A percentile compares a stretch with the other conserved stretches of the same genome.
Evolutionary conservation across 1,284 basidiomycete species (phyloP).

Genomic region (Volvariella surrecta): DNA sequence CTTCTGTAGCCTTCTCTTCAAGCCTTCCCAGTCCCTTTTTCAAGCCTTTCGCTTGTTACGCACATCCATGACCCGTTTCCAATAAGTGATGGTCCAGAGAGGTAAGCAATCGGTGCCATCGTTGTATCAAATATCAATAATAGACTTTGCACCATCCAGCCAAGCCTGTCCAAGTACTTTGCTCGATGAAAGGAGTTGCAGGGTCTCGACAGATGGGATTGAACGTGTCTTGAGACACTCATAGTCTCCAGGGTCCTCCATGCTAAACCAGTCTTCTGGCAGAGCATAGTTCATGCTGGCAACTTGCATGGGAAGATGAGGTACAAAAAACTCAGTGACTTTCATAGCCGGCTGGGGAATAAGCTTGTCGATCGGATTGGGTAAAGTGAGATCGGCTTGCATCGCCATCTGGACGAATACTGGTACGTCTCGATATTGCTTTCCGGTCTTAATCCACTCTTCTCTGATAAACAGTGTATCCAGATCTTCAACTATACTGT

Average conservation of each 20-base stretch:
- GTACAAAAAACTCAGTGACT: neutral
- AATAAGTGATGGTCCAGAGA: slow-evolving; percentile 12
- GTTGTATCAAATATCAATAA: slow-evolving; percentile 14
- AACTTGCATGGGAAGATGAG: neutral
- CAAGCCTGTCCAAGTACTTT: slow-evolving; percentile 15
- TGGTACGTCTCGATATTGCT: neutral
- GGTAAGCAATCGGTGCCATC: slow-evolving; percentile 10
- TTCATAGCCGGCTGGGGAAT: neutral
- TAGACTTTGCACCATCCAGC: slow-evolving; percentile 16
- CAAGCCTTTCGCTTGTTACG: too few species aligned
- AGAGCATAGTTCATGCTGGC: too few species aligned
- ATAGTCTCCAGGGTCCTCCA: neutral
- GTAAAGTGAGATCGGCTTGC: neutral
- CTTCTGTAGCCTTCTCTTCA: too few species aligned
- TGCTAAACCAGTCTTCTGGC: neutral
- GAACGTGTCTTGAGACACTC: slow-evolving; percentile 1
- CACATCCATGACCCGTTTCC: slow-evolving; percentile 12
- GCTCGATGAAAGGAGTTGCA: slow-evolving; percentile 10
- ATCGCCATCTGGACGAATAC: neutral
- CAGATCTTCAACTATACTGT: neutral
- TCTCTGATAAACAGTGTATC: neutral
- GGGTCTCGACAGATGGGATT: slow-evolving; percentile 9
- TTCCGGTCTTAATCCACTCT: neutral
- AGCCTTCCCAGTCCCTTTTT: too few species aligned
- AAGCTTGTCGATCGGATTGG: neutral